Conservation (phyloP, 164 flowering plant genomes). For the Amborella trichopoda region DNA sequence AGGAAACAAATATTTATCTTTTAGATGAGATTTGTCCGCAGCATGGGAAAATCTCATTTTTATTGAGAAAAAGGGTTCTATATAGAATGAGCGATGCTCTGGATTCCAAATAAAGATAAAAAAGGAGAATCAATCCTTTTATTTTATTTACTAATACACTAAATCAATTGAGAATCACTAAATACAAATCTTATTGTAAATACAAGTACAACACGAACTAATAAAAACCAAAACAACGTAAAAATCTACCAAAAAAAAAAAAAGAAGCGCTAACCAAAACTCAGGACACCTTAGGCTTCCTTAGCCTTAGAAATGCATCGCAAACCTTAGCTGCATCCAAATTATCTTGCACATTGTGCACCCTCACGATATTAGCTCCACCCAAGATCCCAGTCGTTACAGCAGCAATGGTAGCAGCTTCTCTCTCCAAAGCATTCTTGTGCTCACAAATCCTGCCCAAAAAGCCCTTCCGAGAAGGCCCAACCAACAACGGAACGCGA, state of each 20-base stretch:
- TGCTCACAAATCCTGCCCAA: constrained; percentile 64
- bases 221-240: too few species aligned
- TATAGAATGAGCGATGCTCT: too few species aligned
- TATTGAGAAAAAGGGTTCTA: too few species aligned
- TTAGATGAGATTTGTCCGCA: too few species aligned
- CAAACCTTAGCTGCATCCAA: constrained; percentile 70
- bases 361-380: constrained; percentile 86
- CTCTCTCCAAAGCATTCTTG: constrained; percentile 46
- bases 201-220: background rate
- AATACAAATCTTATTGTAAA: background rate
- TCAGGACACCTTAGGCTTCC: constrained; percentile 4
- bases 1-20: too few species aligned
- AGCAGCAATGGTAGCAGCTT: constrained; percentile 70
- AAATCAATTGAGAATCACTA: background rate
- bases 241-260: background rate
- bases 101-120: too few species aligned
- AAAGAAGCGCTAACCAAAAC: background rate
- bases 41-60: too few species aligned
- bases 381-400: constrained; percentile 55
- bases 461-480: constrained; percentile 87
- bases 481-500: constrained; percentile 67
- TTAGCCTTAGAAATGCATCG: constrained; percentile 45
- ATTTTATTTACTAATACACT: too few species aligned
- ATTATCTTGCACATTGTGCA: constrained; percentile 76
- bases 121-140: too few species aligned